phyloP scores from a whole-genome alignment of 208 protist genomes.

The Herpetomonas samuelpessoai region DNA sequence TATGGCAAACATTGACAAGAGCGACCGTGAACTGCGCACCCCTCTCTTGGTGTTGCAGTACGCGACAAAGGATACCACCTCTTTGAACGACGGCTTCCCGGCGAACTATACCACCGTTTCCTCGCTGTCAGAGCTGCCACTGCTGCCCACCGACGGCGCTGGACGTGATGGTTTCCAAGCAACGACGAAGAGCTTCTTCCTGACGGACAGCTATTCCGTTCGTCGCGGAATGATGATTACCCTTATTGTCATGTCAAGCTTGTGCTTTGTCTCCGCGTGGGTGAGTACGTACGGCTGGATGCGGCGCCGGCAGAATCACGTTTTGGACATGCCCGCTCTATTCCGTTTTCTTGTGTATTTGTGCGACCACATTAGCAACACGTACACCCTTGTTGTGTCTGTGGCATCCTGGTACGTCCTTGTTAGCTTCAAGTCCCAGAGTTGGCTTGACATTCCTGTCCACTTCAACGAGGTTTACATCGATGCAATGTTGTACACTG shows the following conservation, averaged over 20 bases:
- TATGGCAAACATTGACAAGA: constrained; percentile 13
- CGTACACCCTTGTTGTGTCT: constrained; percentile 51
- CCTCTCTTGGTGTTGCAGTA: constrained; percentile 64
- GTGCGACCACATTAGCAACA: constrained; percentile 67
- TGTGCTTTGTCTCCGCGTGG: constrained; percentile 66
- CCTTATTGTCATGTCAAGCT: constrained; percentile 45
- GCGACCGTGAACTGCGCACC: constrained; percentile 5
- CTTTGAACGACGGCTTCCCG: neutral
- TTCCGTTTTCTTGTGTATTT: constrained; percentile 74
- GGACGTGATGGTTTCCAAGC: constrained; percentile 20
- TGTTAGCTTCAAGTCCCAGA: constrained; percentile 56
- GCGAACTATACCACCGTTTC: neutral
- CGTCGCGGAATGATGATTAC: constrained; percentile 41
- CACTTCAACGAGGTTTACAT: constrained; percentile 47
- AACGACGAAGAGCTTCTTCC: constrained; percentile 33
- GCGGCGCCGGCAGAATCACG: constrained; percentile 70
- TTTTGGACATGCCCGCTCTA: constrained; percentile 42
- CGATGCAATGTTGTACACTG: constrained; percentile 61
- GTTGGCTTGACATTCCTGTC: constrained; percentile 31
- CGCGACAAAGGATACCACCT: constrained; percentile 32
- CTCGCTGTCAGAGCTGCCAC: constrained; percentile 13
- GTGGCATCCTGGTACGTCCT: constrained; percentile 75
- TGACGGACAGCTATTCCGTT: constrained; percentile 26
- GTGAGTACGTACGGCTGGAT: constrained; percentile 79
- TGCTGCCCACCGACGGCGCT: constrained; percentile 10